Evolutionary conservation across 2,329 filamentous ascomycete genomes (phyloP), one percentile per base, ranked within the genome.

Genomic region (Sporothrix variecibatus): DNA sequence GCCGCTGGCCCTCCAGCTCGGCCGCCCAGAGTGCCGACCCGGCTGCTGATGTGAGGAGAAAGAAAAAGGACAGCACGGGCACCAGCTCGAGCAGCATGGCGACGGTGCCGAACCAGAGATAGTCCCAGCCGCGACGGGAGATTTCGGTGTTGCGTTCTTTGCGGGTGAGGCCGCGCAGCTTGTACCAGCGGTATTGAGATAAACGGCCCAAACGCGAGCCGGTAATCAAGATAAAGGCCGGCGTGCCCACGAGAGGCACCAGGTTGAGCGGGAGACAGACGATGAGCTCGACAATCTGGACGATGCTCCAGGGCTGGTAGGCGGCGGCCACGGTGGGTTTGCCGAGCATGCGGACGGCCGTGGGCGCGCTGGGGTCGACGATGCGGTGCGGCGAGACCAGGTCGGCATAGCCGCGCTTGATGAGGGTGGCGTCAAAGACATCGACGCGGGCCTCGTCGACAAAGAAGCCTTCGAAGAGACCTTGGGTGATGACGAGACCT

Each of bases 31-130:
- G 84, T 0, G 94, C 95, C 60, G 93, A 92, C 1, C 95, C 96
- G 26, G 91, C 90, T 0, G 95, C 92, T 2, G 93, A 94, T 0
- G 95, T 98, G 77, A 99, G 84, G 53, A 98, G 86, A 81, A 98
- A 98, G 80, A 98, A 91, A 87, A 99, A 97, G n/a, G 93, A 97
- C 68, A 98, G 83, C 15, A 95, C 87, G 0, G 96, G 96, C 9
- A 98, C 87, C n/a, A 98, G 87, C 83, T 98, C 94, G 38, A 98
- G 83, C 7, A 94, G 68, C 77, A 78, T 79, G 73, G 94, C 93
- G 3, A 96, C 87, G 0, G 93, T 94, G 20, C 96, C 96, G 80
- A 98, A 98, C 94, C 94, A 97, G 17, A 94, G 91, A 81, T 98
- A 98, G 75, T 96, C 93, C 89, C 93, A 93, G 76, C 89, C 86